Evolutionary conservation across 2,329 filamentous ascomycete species (phyloP), one percentile per base, ranked within the genome.

Genomic region (Didymella lethalis): DNA sequence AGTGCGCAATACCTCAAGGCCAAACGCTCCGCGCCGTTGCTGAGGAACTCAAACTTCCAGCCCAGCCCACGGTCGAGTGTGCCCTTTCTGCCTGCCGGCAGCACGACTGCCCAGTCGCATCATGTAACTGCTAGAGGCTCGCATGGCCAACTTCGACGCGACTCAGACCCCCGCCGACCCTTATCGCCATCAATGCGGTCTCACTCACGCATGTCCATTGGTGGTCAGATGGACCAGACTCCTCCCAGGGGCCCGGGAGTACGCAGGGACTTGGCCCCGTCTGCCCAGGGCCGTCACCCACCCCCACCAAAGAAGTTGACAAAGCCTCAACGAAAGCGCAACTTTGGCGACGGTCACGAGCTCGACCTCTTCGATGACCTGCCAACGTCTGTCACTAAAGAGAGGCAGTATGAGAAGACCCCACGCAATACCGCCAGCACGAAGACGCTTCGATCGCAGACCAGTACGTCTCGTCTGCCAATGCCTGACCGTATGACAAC

Each of bases 321-420:
- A 5, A 67, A 71, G 47, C 72, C 69, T 38, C 67, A 68, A 48
- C 67, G 68, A 20, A 75, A 74, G 59, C 66, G 67, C 11, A 68
- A 70, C 41, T 99, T 96, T 79, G 95, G 95, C 12, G 92, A 97
- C 75, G 95, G 95, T 16, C 90, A 90, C 60, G 95, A 99, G 77
- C 83, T 99, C 32, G 94, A 98, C 67, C 88, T 86, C 2, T 98
- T 99, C 74, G 95, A 99, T 74, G 95, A 99, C 77, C 81, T 99
- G 55, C 94, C 94, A 1, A 98, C 93, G 0, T 97, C 93, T 16
- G 87, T 85, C 12, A 87, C 90, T 60, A 85, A 87, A 14, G 95
- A 99, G 78, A 92, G 88, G 62, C 90, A 87, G 68, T 99, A 87
- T 71, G 83, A 93, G 62, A 96, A 93, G 76, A 88, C 90, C 68